Conservation (phyloP, 148 eudicot genomes). For the Fagopyrum esculentum region DNA sequence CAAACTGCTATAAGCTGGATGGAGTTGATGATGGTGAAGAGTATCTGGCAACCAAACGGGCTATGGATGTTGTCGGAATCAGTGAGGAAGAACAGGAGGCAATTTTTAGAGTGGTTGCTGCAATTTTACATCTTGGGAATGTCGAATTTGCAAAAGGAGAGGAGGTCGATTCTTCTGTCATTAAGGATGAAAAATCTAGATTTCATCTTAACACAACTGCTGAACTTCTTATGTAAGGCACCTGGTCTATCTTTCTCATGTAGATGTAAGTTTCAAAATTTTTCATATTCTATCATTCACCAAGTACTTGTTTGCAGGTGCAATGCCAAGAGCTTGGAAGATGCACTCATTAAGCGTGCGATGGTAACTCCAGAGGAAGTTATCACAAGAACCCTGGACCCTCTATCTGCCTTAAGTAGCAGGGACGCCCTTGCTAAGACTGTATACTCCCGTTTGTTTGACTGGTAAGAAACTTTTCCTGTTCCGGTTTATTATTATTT, state of each 20-base stretch:
- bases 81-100: constrained; percentile 91
- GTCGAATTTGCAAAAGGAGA: constrained; percentile 79
- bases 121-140: constrained; percentile 91
- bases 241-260: not conserved
- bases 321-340: not conserved
- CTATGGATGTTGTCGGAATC: constrained; percentile 94
- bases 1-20: constrained; percentile 65
- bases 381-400: not conserved
- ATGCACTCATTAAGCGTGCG: not conserved
- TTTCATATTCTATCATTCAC: no score
- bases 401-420: not conserved
- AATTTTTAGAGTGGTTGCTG: constrained; percentile 80
- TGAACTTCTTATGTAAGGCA: constrained; percentile 53
- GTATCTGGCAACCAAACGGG: constrained; percentile 84
- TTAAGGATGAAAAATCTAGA: no score
- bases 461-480: not conserved
- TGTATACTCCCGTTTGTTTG: not conserved
- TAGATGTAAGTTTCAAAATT: no score
- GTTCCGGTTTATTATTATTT: no score
- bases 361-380: not conserved
- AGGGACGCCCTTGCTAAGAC: not conserved
- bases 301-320: not conserved
- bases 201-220: constrained; percentile 63
- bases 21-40: constrained; percentile 79
- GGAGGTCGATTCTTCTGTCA: constrained; percentile 80